phyloP scores from a whole-genome alignment of 169 alveolate species.

The Cryptosporidium meleagridis region DNA sequence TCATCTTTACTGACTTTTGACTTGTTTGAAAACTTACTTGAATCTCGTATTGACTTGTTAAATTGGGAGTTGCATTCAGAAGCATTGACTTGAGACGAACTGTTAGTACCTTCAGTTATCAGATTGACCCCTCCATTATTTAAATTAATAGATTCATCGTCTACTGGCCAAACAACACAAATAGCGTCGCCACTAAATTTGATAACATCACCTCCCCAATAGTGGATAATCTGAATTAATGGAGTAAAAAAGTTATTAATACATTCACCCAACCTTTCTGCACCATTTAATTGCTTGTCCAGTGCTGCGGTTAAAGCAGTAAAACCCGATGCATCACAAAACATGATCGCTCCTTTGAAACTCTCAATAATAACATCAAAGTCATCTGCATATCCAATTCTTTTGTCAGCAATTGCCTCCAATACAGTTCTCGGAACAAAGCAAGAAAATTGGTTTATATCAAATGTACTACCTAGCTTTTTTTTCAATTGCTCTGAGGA shows the following conservation, averaged over 20 bases:
- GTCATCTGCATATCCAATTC: constrained; percentile 82
- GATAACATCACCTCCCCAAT: constrained; percentile 90
- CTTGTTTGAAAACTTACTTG: neutral
- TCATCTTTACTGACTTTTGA: neutral
- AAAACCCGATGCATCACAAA: constrained; percentile 87
- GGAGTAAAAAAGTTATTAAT: constrained; percentile 86
- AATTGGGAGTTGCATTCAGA: neutral
- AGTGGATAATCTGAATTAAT: constrained; percentile 82
- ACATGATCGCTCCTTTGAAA: constrained; percentile 84
- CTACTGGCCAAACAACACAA: constrained; percentile 89
- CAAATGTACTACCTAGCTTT: constrained; percentile 78
- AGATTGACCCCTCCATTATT: neutral
- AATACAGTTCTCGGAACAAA: constrained; percentile 84
- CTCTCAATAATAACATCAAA: constrained; percentile 81
- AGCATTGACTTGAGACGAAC: neutral
- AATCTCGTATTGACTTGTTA: neutral
- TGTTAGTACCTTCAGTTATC: neutral
- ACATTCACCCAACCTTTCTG: constrained; percentile 84
- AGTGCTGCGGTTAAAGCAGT: constrained; percentile 85
- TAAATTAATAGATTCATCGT: constrained; percentile 76
- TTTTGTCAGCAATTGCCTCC: constrained; percentile 83
- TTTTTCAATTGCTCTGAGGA: constrained; percentile 68
- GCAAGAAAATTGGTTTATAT: constrained; percentile 81
- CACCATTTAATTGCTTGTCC: constrained; percentile 84
- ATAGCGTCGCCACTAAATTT: constrained; percentile 91